These are phyloP conservation scores for Cystobasidium pallidum DNA, from an alignment of 1,284 basidiomycete species.

Conservation along the genomic window DNA sequence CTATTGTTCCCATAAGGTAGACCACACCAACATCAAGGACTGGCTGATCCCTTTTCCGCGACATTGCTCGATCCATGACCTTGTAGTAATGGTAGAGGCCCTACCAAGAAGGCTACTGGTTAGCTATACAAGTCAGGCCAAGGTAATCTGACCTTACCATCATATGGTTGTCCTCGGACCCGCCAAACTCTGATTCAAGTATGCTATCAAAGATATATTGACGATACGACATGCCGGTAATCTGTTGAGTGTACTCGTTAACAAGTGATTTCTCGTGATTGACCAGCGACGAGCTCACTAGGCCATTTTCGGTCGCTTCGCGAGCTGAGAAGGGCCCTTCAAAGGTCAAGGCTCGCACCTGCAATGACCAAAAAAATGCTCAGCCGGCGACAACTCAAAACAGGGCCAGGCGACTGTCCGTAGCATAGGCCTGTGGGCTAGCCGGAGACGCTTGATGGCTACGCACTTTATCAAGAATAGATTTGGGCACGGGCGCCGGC, in stretches of 20 bases:
- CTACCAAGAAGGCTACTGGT: constrained; percentile 15
- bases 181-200: constrained; percentile 50
- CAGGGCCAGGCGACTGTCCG: not conserved
- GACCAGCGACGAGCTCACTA: constrained; percentile 41
- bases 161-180: constrained; percentile 35
- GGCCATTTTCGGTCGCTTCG: constrained; percentile 55
- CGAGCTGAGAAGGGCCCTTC: constrained; percentile 56
- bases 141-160: constrained; percentile 21
- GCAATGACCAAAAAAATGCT: not conserved
- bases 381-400: not conserved
- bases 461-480: constrained; percentile 22
- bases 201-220: constrained; percentile 55
- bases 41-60: constrained; percentile 50
- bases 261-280: not conserved
- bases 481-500: not conserved
- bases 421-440: no score
- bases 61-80: constrained; percentile 51
- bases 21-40: constrained; percentile 57
- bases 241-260: constrained; percentile 20
- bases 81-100: constrained; percentile 54
- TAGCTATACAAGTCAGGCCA: not conserved
- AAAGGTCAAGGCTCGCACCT: constrained; percentile 52
- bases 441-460: no score
- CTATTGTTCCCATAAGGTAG: constrained; percentile 57
- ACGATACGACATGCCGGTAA: constrained; percentile 56